Evolutionary conservation across 345 rosid genomes (phyloP).

Genomic region (Eucalyptus sp.): DNA sequence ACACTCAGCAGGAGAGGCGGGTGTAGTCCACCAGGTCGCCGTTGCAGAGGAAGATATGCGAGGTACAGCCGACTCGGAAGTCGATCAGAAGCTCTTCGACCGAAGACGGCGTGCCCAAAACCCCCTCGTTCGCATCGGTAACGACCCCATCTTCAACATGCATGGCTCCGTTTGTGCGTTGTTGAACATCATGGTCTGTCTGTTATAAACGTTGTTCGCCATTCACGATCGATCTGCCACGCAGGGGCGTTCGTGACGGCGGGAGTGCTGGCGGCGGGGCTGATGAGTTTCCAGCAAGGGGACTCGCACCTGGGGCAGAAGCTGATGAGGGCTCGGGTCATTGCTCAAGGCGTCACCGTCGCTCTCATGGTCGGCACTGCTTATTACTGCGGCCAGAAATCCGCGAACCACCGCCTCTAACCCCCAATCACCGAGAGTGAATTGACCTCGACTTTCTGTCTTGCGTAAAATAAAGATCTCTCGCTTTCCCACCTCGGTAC

Average conservation of each 20-base stretch:
- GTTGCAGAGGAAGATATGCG: neutral
- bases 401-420: neutral
- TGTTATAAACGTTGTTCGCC: neutral
- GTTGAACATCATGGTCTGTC: neutral
- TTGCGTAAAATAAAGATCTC: neutral
- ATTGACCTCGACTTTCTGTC: neutral
- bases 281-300: constrained; percentile 18
- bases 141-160: neutral
- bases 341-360: constrained; percentile 25
- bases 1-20: neutral
- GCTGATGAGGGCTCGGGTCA: constrained; percentile 22
- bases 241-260: neutral
- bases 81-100: neutral
- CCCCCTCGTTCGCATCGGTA: neutral
- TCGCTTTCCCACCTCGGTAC: neutral
- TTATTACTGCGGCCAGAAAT: neutral
- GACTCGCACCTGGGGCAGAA: constrained; percentile 18
- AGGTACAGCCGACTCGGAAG: neutral
- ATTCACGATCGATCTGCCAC: neutral
- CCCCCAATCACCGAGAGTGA: neutral
- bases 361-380: constrained; percentile 17
- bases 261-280: neutral
- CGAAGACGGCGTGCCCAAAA: neutral
- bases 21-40: neutral
- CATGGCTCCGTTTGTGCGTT: neutral